A percentile compares a stretch with the other conserved stretches of the same genome.
phyloP scores from a whole-genome alignment of 345 rosid genomes.

The Mallotus nudiflorus region DNA sequence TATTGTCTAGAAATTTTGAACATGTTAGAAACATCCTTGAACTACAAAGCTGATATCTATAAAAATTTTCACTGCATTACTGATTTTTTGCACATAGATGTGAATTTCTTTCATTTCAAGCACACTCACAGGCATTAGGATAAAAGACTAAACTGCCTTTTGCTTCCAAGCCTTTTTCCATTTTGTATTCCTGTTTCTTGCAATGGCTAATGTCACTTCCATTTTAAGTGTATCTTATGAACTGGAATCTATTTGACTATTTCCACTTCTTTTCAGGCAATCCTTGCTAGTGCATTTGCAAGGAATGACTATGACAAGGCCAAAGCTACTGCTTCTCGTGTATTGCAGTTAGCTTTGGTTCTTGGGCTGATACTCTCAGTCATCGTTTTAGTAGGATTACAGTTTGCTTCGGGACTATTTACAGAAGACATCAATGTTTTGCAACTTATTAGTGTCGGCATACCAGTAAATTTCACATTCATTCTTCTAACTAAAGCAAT shows the following conservation, averaged over 20 bases:
- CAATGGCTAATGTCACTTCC: too few species aligned
- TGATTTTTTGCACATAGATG: too few species aligned
- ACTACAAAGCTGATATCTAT: too few species aligned
- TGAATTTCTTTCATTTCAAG: too few species aligned
- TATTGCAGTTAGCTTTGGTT: constrained; percentile 28
- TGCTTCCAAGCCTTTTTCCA: too few species aligned
- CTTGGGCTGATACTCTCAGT: constrained; percentile 19
- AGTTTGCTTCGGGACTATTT: constrained; percentile 20
- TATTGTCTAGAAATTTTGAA: too few species aligned
- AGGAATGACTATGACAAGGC: constrained; percentile 21
- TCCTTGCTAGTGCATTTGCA: constrained; percentile 31
- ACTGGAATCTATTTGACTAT: not conserved
- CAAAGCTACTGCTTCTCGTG: constrained; percentile 14
- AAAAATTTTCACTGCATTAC: too few species aligned
- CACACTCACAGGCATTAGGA: too few species aligned
- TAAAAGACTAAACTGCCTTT: too few species aligned
- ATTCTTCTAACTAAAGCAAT: not conserved
- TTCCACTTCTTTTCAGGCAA: constrained; percentile 18
- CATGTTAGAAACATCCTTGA: too few species aligned
- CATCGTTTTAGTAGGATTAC: constrained; percentile 20
- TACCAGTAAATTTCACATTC: constrained; percentile 14
- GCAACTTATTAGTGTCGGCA: constrained; percentile 20
- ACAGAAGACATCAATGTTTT: constrained; percentile 18
- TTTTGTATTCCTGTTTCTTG: not conserved
- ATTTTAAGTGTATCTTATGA: too few species aligned